Conservation (phyloP, 2,329 filamentous ascomycete species). For the Bipolaris cookei region DNA sequence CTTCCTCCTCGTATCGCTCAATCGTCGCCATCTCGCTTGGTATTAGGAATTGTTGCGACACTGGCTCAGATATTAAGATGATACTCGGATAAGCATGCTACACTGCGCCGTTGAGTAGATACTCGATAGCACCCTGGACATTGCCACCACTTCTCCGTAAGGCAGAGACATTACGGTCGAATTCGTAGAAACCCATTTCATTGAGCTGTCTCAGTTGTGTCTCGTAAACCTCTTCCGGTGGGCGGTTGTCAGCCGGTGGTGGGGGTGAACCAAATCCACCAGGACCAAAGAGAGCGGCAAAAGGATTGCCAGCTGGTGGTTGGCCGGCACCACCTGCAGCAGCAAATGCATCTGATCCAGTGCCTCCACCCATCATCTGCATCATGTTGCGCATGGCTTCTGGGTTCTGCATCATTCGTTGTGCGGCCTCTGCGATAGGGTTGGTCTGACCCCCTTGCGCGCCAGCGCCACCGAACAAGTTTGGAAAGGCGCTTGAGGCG, state of each 20-base stretch:
- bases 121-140: conserved; percentile 88
- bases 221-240: conserved; percentile 91
- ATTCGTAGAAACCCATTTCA: conserved; percentile 99
- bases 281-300: conserved; percentile 55
- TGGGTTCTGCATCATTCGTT: conserved; percentile 63
- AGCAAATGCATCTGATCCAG: conserved; percentile 46
- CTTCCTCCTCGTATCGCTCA: conserved; percentile 3
- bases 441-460: conserved; percentile 51
- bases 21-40: conserved; percentile 5
- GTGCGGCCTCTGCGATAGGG: conserved; percentile 56
- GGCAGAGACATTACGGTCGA: conserved; percentile 89
- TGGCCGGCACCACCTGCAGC: conserved; percentile 42
- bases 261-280: conserved; percentile 47
- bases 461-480: conserved; percentile 60
- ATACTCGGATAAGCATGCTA: conserved; percentile 24
- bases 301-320: conserved; percentile 44
- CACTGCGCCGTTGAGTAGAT: conserved; percentile 57
- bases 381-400: conserved; percentile 59
- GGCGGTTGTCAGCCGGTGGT: conserved; percentile 75
- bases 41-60: background rate
- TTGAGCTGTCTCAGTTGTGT: conserved; percentile 91
- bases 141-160: conserved; percentile 88
- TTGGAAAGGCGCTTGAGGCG: conserved; percentile 40
- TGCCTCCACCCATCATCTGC: conserved; percentile 61
- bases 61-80: conserved; percentile 1